These are phyloP conservation scores for Kodamaea kaohsiungensis DNA, from an alignment of 805 yeast genomes.

Conservation along the genomic window DNA sequence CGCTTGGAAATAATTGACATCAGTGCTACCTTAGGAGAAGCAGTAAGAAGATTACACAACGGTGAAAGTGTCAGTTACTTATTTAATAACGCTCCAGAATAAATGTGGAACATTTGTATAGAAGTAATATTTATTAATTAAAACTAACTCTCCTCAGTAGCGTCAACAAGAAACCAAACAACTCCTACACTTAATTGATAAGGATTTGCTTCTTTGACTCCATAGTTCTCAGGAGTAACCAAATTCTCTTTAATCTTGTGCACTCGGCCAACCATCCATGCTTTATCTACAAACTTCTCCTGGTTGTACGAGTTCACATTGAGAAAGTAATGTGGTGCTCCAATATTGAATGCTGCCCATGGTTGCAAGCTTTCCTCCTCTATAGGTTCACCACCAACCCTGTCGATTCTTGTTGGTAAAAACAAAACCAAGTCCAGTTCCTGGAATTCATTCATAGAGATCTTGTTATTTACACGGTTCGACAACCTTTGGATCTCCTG, in stretches of 20 bases:
- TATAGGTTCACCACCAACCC: conserved; percentile 14
- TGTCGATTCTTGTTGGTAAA: conserved; percentile 68
- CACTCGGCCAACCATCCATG: conserved; percentile 83
- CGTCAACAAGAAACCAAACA: conserved; percentile 64
- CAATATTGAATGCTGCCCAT: conserved; percentile 95
- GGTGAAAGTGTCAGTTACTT: conserved; percentile 93
- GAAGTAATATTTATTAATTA: not conserved
- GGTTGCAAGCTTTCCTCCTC: conserved; percentile 43
- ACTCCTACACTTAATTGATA: conserved; percentile 62
- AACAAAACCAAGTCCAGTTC: conserved; percentile 80
- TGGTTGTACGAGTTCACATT: conserved; percentile 32
- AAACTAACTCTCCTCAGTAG: conserved; percentile 37
- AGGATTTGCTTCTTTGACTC: conserved; percentile 52
- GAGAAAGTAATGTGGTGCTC: conserved; percentile 81
- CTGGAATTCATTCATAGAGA: conserved; percentile 68
- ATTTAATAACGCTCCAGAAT: conserved; percentile 58
- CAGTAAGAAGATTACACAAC: conserved; percentile 89
- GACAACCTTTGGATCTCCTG: conserved; percentile 45
- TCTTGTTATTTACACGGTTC: conserved; percentile 46
- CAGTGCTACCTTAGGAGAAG: conserved; percentile 86
- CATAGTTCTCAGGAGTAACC: conserved; percentile 47
- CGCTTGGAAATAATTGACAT: conserved; percentile 83
- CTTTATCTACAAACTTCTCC: conserved; percentile 45
- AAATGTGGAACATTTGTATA: not conserved
- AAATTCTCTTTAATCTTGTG: conserved; percentile 52